Percentiles rank a stretch among this genome's conserved stretches.
Evolutionary conservation across 441 rosid genomes (phyloP).

Genomic region (Theobroma grandiflorum): DNA sequence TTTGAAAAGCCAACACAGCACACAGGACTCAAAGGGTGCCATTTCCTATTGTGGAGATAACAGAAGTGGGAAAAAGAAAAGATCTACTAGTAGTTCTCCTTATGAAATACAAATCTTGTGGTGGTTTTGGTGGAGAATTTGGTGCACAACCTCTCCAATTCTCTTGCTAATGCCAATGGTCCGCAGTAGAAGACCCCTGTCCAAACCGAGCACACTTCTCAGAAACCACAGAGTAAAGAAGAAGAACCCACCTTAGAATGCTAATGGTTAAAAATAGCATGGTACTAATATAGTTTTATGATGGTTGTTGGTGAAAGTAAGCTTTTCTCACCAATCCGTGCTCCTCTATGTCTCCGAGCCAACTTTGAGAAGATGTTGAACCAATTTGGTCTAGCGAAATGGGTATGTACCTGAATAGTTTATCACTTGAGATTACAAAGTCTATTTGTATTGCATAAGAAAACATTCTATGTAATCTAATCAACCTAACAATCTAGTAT

Average conservation of each 20-base stretch:
- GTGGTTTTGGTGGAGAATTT: constrained; percentile 55
- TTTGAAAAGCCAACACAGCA: not conserved
- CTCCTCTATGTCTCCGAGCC: constrained; percentile 49
- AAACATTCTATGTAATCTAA: not conserved
- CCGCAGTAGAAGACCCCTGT: constrained; percentile 69
- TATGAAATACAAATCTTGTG: constrained; percentile 63
- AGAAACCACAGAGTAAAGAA: not conserved
- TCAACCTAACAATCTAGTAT: not conserved
- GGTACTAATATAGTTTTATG: too few species aligned
- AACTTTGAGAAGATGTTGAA: constrained; percentile 50
- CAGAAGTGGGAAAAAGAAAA: not conserved
- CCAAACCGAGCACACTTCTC: constrained; percentile 4
- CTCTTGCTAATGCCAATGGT: constrained; percentile 48
- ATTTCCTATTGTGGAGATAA: not conserved
- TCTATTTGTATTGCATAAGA: not conserved
- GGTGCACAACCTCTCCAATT: constrained; percentile 57
- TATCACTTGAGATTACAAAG: not conserved
- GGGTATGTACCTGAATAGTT: constrained; percentile 49
- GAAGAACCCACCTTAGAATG: too few species aligned
- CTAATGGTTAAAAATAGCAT: too few species aligned
- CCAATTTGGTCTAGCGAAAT: constrained; percentile 65
- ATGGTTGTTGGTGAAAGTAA: not conserved
- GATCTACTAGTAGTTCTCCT: constrained; percentile 45
- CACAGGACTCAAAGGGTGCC: not conserved
- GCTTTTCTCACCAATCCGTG: constrained; percentile 51